Evolutionary conservation across 441 rosid genomes (phyloP).

Genomic region (Pelargonium fulgidum): DNA sequence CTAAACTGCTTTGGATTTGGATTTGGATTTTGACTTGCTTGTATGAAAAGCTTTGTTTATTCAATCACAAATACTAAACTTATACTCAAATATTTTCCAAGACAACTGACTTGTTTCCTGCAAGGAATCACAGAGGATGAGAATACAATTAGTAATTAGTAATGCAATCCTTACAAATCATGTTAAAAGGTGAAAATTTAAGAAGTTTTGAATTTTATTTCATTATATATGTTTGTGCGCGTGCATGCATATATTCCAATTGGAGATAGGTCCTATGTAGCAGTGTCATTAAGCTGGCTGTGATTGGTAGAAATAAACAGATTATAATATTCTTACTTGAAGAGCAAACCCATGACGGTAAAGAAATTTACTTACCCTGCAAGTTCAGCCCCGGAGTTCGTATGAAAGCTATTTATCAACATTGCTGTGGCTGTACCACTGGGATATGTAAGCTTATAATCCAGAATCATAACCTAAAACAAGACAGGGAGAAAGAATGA

Average conservation of each 20-base stretch:
- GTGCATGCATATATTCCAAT: too few species aligned
- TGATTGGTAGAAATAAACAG: too few species aligned
- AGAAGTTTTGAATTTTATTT: too few species aligned
- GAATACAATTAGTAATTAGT: neutral
- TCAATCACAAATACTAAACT: conserved; percentile 36
- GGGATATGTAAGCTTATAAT: conserved; percentile 83
- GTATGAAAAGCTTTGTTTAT: too few species aligned
- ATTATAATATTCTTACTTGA: neutral
- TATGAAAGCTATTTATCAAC: conserved; percentile 90
- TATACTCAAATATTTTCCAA: conserved; percentile 78
- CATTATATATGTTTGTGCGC: too few species aligned
- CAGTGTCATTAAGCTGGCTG: too few species aligned
- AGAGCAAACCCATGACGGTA: conserved; percentile 1
- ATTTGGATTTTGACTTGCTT: too few species aligned
- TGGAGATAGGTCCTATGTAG: too few species aligned
- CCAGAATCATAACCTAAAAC: conserved; percentile 76
- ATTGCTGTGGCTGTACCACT: conserved; percentile 94
- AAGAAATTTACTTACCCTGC: conserved; percentile 45
- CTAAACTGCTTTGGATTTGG: too few species aligned
- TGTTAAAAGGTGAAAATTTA: too few species aligned
- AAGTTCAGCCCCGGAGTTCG: conserved; percentile 78
- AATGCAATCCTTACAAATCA: neutral
- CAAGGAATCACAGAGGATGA: neutral
- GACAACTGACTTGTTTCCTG: conserved; percentile 82
- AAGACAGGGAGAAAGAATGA: neutral